These are phyloP conservation scores for Sisymbrium altissimum DNA, from an alignment of 345 rosid species.

Conservation along the genomic window DNA sequence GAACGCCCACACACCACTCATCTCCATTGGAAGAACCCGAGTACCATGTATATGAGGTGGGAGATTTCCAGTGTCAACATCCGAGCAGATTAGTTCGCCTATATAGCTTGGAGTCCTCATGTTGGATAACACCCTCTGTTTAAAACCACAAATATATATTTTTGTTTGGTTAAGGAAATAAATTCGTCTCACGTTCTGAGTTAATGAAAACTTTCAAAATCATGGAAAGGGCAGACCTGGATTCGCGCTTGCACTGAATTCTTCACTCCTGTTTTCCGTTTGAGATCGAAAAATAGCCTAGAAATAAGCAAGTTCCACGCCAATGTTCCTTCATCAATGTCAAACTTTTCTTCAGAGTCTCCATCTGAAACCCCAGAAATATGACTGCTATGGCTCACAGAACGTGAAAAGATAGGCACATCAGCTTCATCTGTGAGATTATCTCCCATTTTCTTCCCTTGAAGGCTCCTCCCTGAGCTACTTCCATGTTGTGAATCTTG, in stretches of 20 bases:
- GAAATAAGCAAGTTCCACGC: conserved; percentile 89
- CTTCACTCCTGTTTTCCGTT: conserved; percentile 44
- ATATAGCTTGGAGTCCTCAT: conserved; percentile 90
- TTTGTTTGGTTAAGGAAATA: background rate
- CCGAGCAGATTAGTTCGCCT: conserved; percentile 71
- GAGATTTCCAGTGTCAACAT: conserved; percentile 58
- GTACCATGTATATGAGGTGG: conserved; percentile 85
- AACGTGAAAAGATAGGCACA: conserved; percentile 32
- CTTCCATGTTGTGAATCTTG: conserved; percentile 46
- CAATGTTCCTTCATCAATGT: conserved; percentile 74
- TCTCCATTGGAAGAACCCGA: conserved; percentile 72
- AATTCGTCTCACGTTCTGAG: background rate
- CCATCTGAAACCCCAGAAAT: conserved; percentile 49
- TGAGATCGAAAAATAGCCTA: conserved; percentile 83
- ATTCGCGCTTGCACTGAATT: conserved; percentile 54
- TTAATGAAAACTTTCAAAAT: conserved; percentile 2
- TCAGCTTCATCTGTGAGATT: conserved; percentile 42
- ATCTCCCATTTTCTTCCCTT: conserved; percentile 26
- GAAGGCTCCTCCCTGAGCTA: conserved; percentile 35
- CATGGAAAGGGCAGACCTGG: conserved; percentile 55
- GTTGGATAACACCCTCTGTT: conserved; percentile 78
- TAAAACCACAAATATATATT: conserved; percentile 8
- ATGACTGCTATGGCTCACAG: conserved; percentile 52
- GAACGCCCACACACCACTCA: conserved; percentile 87
- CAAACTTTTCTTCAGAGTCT: conserved; percentile 60